A percentile compares a stretch with the other conserved stretches of the same genome.
Evolutionary conservation across 225 moss, liverwort and hornwort genomes (phyloP).

Genomic region (Takakia lepidozioides): DNA sequence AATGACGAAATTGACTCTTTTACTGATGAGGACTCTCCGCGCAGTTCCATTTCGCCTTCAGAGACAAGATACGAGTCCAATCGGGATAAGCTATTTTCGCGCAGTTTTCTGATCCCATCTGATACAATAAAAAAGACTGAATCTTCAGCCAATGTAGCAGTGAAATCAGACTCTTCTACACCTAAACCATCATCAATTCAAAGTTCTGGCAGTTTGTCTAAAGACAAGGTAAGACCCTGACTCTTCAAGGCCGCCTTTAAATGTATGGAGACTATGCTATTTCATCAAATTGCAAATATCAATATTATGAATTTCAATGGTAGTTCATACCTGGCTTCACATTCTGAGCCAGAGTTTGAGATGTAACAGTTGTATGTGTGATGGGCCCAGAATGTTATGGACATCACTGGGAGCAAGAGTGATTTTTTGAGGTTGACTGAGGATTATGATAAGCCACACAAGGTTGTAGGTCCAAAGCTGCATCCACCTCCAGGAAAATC

Average conservation of each 20-base stretch:
- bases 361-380: no score
- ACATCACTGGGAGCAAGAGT: no score
- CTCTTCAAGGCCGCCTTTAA: no score
- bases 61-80: neutral
- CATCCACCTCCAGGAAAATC: conserved; percentile 19
- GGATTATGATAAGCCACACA: conserved; percentile 30
- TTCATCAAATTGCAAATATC: neutral
- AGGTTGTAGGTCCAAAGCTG: conserved; percentile 10
- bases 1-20: conserved; percentile 68
- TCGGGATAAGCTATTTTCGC: conserved; percentile 17
- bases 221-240: conserved; percentile 12
- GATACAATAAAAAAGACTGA: no score
- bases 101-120: no score
- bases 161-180: conserved; percentile 5
- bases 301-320: no score
- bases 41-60: neutral
- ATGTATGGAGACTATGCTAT: no score
- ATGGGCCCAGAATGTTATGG: no score
- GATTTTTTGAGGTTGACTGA: conserved; percentile 18
- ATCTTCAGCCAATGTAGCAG: neutral
- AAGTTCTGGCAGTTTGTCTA: neutral
- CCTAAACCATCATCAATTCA: neutral
- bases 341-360: no score
- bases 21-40: conserved; percentile 47
- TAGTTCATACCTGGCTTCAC: no score